Evolutionary conservation across 108 stramenopile species (phyloP), one percentile per base, ranked within the genome.

Genomic region (Nitzschia sp.): DNA sequence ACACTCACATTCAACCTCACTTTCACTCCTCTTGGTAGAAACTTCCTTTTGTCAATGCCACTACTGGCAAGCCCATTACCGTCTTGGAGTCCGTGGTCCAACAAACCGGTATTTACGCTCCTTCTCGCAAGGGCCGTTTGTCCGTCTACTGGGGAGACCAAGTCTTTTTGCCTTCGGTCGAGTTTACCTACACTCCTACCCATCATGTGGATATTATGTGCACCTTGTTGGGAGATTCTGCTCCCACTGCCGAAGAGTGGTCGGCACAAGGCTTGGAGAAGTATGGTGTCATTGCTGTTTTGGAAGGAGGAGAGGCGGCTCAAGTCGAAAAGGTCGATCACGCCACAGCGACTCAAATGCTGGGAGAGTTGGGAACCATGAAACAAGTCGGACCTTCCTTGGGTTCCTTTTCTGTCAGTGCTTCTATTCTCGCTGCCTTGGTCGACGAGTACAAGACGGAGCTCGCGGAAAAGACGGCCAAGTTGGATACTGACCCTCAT

Each of bases 141-240:
- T 86, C 84, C 44, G 98, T 98, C 29, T 98, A 92, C 68, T 98
- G 98, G 98, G 98, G 98, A 37, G 98, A 98, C 81, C 98, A 98
- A 81, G 93, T 97, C 57, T 97, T 97, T 78, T 80, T 97, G 67
- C 97, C 97, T 7, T 82, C 88, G 0, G 88, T 84, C 9, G 72
- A 83, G 0, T 92, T 91, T 48, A 40, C 80, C 41, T 96, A 93
- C 86, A 73, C 64, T 25, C 89, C 95, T 29, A 89, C 87, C 25
- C 90, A 93, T 66, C 98, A 98, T 72, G 86, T 89, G 19, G 98
- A 98, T 75, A 98, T 98, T 70, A 85, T 98, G 86, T 98, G 98
- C 80, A 90, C 92, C 6, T 74, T 98, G 26, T 62, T 83, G 24
- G 88, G 90, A 53, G 96, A 96, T 25, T 87, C 90, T 17, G 91